A percentile compares a stretch with the other conserved stretches of the same genome.
These are phyloP conservation scores for Pythium aquatile DNA, from an alignment of 352 stramenopile species.

Conservation along the genomic window DNA sequence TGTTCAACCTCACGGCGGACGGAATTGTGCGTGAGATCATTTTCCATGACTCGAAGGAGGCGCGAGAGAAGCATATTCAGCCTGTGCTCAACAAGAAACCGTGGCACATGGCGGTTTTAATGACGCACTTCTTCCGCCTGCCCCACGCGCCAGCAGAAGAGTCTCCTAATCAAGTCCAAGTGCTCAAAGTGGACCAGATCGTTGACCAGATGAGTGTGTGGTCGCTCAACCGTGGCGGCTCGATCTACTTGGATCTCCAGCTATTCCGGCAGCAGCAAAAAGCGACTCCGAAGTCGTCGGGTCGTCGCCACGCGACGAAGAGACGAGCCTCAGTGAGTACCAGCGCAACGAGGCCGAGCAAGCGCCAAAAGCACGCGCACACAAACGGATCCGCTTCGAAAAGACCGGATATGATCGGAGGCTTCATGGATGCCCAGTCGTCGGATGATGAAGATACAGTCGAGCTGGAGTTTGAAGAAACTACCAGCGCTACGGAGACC, in stretches of 20 bases:
- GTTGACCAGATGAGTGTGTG: slow-evolving; percentile 88
- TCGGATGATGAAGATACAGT: slow-evolving; percentile 57
- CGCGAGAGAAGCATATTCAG: slow-evolving; percentile 79
- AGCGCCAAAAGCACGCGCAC: slow-evolving; percentile 27
- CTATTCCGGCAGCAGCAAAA: slow-evolving; percentile 86
- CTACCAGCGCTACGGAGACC: slow-evolving; percentile 73
- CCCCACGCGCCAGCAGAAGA: slow-evolving; percentile 75
- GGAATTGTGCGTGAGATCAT: slow-evolving; percentile 84
- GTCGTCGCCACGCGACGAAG: slow-evolving; percentile 42
- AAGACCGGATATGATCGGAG: slow-evolving; percentile 18
- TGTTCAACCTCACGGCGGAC: slow-evolving; percentile 89
- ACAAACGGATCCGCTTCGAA: slow-evolving; percentile 16
- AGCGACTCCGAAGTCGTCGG: slow-evolving; percentile 46
- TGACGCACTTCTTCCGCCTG: slow-evolving; percentile 82
- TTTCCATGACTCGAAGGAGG: slow-evolving; percentile 86
- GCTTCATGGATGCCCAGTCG: slow-evolving; percentile 35
- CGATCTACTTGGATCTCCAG: slow-evolving; percentile 85
- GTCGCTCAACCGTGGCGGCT: slow-evolving; percentile 78
- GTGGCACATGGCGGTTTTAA: slow-evolving; percentile 80
- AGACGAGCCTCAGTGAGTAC: slow-evolving; percentile 20
- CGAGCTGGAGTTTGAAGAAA: slow-evolving; percentile 66
- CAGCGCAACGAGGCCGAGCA: slow-evolving; percentile 33
- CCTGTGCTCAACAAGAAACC: slow-evolving; percentile 86
- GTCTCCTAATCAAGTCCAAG: slow-evolving; percentile 66
- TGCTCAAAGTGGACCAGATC: slow-evolving; percentile 87